Percentiles rank a stretch among this genome's conserved stretches.
These are phyloP conservation scores for Lagenidium sp. DNA, from an alignment of 352 stramenopile genomes.

Conservation along the genomic window DNA sequence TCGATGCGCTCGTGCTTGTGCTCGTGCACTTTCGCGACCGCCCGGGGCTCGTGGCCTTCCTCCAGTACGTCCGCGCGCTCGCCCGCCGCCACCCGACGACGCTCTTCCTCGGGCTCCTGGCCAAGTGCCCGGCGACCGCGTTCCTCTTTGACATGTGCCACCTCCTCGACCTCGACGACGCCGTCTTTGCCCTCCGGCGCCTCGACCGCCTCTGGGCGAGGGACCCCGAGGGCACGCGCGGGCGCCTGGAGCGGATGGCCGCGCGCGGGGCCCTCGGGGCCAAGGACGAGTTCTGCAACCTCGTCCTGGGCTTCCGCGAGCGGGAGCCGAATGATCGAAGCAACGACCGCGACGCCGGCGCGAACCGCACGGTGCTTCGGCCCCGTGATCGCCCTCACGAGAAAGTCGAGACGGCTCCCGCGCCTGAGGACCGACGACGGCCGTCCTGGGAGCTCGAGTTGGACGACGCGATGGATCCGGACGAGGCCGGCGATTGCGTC, in stretches of 20 bases:
- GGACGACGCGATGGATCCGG: too few species aligned
- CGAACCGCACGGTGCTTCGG: too few species aligned
- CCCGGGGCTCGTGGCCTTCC: constrained; percentile 23
- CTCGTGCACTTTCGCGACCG: constrained; percentile 36
- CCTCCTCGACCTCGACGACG: constrained; percentile 52
- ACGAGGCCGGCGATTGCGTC: too few species aligned
- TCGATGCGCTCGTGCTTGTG: constrained; percentile 38
- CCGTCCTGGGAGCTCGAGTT: too few species aligned
- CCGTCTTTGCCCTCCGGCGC: constrained; percentile 46
- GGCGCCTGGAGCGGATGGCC: constrained; percentile 7
- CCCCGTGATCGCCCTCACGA: too few species aligned
- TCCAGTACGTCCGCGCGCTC: constrained; percentile 33
- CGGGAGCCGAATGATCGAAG: not conserved
- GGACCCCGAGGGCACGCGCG: constrained; percentile 17
- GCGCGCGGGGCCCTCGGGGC: constrained; percentile 4
- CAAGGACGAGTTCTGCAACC: constrained; percentile 56
- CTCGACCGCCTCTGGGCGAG: constrained; percentile 43
- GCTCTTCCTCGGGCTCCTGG: constrained; percentile 45
- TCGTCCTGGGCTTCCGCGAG: constrained; percentile 45
- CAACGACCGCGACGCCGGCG: too few species aligned
- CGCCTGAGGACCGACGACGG: too few species aligned
- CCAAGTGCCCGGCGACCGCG: constrained; percentile 29
- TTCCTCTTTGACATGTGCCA: constrained; percentile 66
- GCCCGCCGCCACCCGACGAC: constrained; percentile 11
- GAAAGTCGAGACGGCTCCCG: too few species aligned